These are phyloP conservation scores for Erodium chrysanthum DNA, from an alignment of 441 rosid species.

Conservation along the genomic window DNA sequence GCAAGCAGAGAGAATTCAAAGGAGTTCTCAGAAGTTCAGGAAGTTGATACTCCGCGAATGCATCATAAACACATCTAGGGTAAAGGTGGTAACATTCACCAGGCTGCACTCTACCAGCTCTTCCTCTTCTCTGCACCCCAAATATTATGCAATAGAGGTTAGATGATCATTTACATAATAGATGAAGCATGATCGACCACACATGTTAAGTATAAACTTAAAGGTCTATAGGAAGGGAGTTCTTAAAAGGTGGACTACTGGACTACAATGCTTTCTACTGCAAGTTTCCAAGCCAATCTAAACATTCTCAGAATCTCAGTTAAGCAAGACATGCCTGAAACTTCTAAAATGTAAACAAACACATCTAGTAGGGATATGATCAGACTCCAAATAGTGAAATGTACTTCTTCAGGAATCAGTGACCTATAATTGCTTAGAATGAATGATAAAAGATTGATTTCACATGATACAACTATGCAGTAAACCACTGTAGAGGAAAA, in stretches of 20 bases:
- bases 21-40: slow-evolving; percentile 99
- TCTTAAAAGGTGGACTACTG: neutral
- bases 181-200: slow-evolving; percentile 8
- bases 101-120: slow-evolving; percentile 95
- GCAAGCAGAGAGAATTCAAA: slow-evolving; percentile 95
- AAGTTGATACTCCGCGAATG: slow-evolving; percentile 93
- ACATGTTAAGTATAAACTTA: slow-evolving; percentile 7
- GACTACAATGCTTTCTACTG: neutral
- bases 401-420: neutral
- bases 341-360: neutral
- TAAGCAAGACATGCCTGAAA: slow-evolving; percentile 4
- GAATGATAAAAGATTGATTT: neutral
- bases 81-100: slow-evolving; percentile 94
- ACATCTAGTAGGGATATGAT: neutral
- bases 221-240: slow-evolving; percentile 8
- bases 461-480: neutral
- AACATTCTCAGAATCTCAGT: slow-evolving; percentile 11
- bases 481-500: neutral
- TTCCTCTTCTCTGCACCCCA: slow-evolving; percentile 71
- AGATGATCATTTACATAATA: slow-evolving; percentile 9
- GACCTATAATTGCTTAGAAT: neutral
- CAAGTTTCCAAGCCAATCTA: slow-evolving; percentile 10
- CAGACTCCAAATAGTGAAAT: neutral
- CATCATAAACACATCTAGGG: slow-evolving; percentile 83
- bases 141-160: slow-evolving; percentile 13